These are phyloP conservation scores for Lophiostoma macrostomum DNA, from an alignment of 495 filamentous ascomycete species.

Conservation along the genomic window DNA sequence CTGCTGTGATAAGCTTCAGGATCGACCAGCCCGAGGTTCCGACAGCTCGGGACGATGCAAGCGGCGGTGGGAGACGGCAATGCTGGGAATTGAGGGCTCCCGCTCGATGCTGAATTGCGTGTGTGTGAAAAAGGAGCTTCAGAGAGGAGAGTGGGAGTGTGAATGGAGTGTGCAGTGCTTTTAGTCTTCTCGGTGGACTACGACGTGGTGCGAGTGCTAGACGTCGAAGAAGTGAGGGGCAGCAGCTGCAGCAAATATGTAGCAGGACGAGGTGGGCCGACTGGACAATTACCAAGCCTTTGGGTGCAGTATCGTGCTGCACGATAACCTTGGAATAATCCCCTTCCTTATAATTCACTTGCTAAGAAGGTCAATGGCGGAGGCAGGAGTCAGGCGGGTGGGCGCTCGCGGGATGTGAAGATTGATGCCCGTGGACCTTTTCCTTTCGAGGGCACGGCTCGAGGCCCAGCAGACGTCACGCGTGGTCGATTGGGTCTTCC, in stretches of 20 bases:
- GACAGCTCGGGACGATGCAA: constrained; percentile 19
- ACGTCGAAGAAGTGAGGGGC: constrained; percentile 12
- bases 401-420: constrained; percentile 5
- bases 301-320: too few relatives aligned
- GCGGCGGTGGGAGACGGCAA: background rate
- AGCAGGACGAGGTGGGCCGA: constrained; percentile 24
- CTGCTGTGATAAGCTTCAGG: constrained; percentile 26
- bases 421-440: constrained; percentile 16
- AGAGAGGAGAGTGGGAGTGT: background rate
- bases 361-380: too few relatives aligned
- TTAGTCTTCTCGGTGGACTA: background rate
- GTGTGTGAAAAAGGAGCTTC: background rate
- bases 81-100: background rate
- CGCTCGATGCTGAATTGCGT: background rate
- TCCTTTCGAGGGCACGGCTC: background rate
- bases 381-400: too few relatives aligned
- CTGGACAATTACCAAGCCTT: constrained; percentile 18
- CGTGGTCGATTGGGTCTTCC: constrained; percentile 15
- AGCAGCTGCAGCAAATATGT: constrained; percentile 30
- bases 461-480: constrained; percentile 24
- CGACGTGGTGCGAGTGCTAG: constrained; percentile 4
- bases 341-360: too few relatives aligned
- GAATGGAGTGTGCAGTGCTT: background rate
- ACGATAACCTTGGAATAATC: too few relatives aligned
- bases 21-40: constrained; percentile 25